Conservation (phyloP, 768 basidiomycete genomes). For the Trichaptum fuscoviolaceum region DNA sequence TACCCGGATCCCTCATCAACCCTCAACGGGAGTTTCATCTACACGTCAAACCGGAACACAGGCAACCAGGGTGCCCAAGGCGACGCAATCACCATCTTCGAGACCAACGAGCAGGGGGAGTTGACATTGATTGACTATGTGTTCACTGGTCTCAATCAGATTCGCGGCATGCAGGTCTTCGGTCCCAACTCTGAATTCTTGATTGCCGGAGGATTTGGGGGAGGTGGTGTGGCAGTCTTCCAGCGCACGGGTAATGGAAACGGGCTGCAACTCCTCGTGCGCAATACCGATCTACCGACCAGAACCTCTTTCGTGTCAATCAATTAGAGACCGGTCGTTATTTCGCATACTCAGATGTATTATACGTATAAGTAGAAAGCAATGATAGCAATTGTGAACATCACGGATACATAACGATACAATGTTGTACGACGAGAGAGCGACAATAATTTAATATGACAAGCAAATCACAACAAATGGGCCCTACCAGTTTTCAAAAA, state of each 20-base stretch:
- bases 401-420: not conserved
- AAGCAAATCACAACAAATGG: not conserved
- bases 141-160: constrained; percentile 57
- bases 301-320: constrained; percentile 45
- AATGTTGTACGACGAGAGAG: not conserved
- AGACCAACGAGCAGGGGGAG: constrained; percentile 27
- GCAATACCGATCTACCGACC: constrained; percentile 47
- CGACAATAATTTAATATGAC: not conserved
- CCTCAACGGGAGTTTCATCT: constrained; percentile 54
- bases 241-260: constrained; percentile 49
- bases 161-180: constrained; percentile 61
- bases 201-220: constrained; percentile 48
- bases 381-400: not conserved
- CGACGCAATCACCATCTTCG: constrained; percentile 62
- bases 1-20: constrained; percentile 41
- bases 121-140: constrained; percentile 47
- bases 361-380: not conserved
- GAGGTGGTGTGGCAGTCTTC: constrained; percentile 55
- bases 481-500: constrained; percentile 31
- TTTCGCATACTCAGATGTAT: not conserved
- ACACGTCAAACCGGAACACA: constrained; percentile 63
- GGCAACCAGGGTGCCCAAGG: constrained; percentile 45
- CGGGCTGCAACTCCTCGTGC: constrained; percentile 45
- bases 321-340: not conserved
- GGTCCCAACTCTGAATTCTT: constrained; percentile 46